A percentile compares a stretch with the other conserved stretches of the same genome.
phyloP scores from a whole-genome alignment of 2,329 filamentous ascomycete genomes.

The Teratosphaeria epicoccoides region DNA sequence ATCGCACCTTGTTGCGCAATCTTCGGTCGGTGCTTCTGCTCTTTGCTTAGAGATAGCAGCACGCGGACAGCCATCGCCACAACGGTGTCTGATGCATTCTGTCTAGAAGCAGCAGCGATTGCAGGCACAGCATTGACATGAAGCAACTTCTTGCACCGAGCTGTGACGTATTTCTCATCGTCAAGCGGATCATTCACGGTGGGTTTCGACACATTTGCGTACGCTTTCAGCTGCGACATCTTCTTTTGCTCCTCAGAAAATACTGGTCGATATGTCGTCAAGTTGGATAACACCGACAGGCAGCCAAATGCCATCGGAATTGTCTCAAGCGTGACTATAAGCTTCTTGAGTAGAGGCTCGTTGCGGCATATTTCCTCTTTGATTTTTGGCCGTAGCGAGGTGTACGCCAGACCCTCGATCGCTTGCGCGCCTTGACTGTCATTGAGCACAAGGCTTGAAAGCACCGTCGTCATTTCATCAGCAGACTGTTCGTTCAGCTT shows the following conservation, averaged over 20 bases:
- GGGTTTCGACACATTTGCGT: slow-evolving; percentile 70
- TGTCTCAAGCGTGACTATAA: slow-evolving; percentile 54
- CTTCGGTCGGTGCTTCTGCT: slow-evolving; percentile 60
- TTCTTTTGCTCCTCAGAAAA: slow-evolving; percentile 86
- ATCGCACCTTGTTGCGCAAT: slow-evolving; percentile 92
- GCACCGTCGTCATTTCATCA: slow-evolving; percentile 19
- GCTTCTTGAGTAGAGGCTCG: slow-evolving; percentile 53
- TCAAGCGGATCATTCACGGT: slow-evolving; percentile 56
- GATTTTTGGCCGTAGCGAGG: slow-evolving; percentile 72
- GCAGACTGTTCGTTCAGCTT: slow-evolving; percentile 30
- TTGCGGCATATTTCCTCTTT: slow-evolving; percentile 72
- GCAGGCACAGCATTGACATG: slow-evolving; percentile 67
- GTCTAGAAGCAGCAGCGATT: slow-evolving; percentile 48
- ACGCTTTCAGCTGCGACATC: slow-evolving; percentile 84
- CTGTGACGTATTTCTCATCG: slow-evolving; percentile 62
- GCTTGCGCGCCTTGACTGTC: slow-evolving; percentile 46
- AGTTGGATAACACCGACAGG: slow-evolving; percentile 73
- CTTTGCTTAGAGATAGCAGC: slow-evolving; percentile 64
- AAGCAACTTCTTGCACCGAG: slow-evolving; percentile 67
- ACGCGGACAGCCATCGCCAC: slow-evolving; percentile 65
- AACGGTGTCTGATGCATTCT: slow-evolving; percentile 49
- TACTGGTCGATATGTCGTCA: slow-evolving; percentile 68
- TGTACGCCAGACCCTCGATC: slow-evolving; percentile 85
- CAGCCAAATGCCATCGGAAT: slow-evolving; percentile 58
- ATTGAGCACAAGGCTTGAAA: slow-evolving; percentile 26